phyloP scores from a whole-genome alignment of 495 filamentous ascomycete species.

The Xylaria sp. region DNA sequence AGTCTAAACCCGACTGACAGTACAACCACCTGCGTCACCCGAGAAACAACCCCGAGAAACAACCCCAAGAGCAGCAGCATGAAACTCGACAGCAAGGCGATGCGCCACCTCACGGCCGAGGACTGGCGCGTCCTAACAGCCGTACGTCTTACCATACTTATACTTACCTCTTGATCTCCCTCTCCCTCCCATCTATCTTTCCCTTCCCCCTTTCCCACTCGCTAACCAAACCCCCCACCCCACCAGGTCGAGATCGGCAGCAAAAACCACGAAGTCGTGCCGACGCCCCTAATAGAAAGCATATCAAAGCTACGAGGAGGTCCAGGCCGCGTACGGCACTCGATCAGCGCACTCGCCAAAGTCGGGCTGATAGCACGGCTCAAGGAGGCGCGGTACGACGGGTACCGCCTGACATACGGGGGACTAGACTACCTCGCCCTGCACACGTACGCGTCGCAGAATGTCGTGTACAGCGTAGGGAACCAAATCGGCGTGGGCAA shows the following conservation, averaged over 20 bases:
- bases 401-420: conserved; percentile 95
- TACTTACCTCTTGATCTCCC: no score
- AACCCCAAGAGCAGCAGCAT: conserved; percentile 52
- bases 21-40: not conserved
- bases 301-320: conserved; percentile 82
- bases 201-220: conserved; percentile 6
- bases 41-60: not conserved
- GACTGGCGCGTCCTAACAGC: conserved; percentile 96
- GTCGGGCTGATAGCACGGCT: conserved; percentile 88
- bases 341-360: conserved; percentile 90
- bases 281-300: conserved; percentile 84
- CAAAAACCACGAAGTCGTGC: conserved; percentile 96
- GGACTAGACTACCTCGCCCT: conserved; percentile 96
- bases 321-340: conserved; percentile 77
- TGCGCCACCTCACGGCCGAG: conserved; percentile 89
- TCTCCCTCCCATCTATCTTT: not conserved
- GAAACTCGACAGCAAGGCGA: conserved; percentile 90
- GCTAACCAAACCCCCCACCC: not conserved
- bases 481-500: conserved; percentile 97
- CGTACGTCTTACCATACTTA: no score
- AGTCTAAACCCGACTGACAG: not conserved
- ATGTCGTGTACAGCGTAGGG: conserved; percentile 85
- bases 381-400: conserved; percentile 97
- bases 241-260: conserved; percentile 86
- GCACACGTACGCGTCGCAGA: conserved; percentile 80